Evolutionary conservation across 1,284 basidiomycete genomes (phyloP), one percentile per base, ranked within the genome.

Genomic region (Trichosporon sp.): DNA sequence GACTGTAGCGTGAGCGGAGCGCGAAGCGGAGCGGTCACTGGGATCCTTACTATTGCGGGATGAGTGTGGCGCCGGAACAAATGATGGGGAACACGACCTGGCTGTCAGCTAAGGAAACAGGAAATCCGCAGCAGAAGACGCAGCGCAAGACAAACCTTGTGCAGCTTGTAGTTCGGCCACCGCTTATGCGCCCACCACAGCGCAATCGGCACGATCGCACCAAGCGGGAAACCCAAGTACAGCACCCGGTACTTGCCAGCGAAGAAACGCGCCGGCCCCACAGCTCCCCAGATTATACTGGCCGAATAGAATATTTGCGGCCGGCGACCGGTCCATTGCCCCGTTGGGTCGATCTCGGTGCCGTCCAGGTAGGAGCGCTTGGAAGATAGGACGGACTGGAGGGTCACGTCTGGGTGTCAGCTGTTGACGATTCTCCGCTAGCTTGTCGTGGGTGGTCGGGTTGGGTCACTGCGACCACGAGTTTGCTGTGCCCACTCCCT

Each of bases 11-110:
- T 73, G 73, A 61, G 37, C 26, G 51, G n/a, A 21, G 14, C 21
- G 21, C 16, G 51, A 21, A 16, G 21, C 26, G 19, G 64, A 38
- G 43, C 40, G 56, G 2, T 12, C 14, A 32, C 7, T 37, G 16
- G n/a, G 31, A 7, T 7, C 76, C 81, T 78, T 43, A 83, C 83
- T 79, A 81, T 75, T 85, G 81, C 0, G 84, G 84, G 6, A 85
- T 76, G 4, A 80, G 71, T 3, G 82, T 83, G 0, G 85, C 85
- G 2, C 85, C 86, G 65, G 82, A 82, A 66, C 85, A 82, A 38
- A 87, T 81, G 74, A 87, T 85, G 4, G 86, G 86, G 48, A 86
- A 85, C n/a, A 85, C 85, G 5, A 85, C 80, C 75, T 83, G 38
- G 5, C 7, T 1, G 11, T 70, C 63, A 48, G 46, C 46, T 48